Evolutionary conservation across 768 basidiomycete genomes (phyloP).

Genomic region (Mycena leptocephala): DNA sequence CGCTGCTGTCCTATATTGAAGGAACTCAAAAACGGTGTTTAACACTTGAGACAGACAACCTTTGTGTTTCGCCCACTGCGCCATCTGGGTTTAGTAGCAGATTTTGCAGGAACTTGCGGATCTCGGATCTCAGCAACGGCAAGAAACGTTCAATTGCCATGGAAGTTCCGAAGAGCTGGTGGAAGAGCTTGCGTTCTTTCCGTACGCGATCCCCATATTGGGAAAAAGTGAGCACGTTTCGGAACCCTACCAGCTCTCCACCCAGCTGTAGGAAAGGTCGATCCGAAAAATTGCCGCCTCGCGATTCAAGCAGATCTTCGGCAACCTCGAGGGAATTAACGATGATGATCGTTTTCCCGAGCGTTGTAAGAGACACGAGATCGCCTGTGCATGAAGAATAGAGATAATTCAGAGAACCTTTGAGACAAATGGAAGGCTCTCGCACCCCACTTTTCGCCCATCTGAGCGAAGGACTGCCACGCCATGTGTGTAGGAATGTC

Average conservation of each 20-base stretch:
- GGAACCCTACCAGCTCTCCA: background rate
- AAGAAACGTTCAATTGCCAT: too few species aligned
- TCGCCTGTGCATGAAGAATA: background rate
- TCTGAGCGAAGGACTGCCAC: background rate
- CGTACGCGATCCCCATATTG: background rate
- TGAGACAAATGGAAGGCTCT: background rate
- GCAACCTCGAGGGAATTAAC: background rate
- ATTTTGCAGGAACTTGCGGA: too few species aligned
- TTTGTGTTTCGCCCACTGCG: too few species aligned
- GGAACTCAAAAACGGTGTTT: too few species aligned
- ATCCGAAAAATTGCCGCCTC: background rate
- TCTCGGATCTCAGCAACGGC: too few species aligned
- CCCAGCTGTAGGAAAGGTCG: background rate
- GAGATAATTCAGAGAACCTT: background rate
- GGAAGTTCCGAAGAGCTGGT: too few species aligned
- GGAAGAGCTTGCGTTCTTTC: too few species aligned
- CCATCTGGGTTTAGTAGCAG: too few species aligned
- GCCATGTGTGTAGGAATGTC: background rate
- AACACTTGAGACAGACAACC: too few species aligned
- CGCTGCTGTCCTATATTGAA: too few species aligned
- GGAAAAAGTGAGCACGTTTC: background rate
- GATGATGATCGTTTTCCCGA: background rate
- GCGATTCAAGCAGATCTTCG: too few species aligned
- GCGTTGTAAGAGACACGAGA: background rate
- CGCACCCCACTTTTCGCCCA: background rate